Evolutionary conservation across 495 filamentous ascomycete genomes (phyloP), one percentile per base, ranked within the genome.

Genomic region (Lepidopterella palustris): DNA sequence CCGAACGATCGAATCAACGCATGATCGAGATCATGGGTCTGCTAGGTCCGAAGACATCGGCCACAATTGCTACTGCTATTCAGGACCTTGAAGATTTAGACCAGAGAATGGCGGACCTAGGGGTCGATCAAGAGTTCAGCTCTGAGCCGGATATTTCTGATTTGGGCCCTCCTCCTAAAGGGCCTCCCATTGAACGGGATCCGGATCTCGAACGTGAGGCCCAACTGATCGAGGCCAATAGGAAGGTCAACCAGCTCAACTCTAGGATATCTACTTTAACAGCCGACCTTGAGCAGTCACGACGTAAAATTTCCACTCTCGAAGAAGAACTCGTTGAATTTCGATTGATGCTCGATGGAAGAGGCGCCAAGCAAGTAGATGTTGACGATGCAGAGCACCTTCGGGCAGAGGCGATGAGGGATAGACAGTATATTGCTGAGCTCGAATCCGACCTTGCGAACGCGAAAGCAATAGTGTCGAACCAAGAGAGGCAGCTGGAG

Each of bases 401-500:
- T 13, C 64, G 64, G 29, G 49, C 60, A 8, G 65, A 71, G 29
- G 45, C 67, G 18, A 56, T 64, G 5, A 65, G 63, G 8, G 71
- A 76, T 24, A 48, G 64, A 35, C 66, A 72, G 13, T 72, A 74
- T 53, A 76, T 76, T 27, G 70, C 64, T 10, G 68, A 70, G 50
- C 66, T 76, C 5, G 73, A 76, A 58, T 23, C 23, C n/a, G 70
- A 73, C 28, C 66, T 74, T 32, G 59, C 61, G 9, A 63, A 57
- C 21, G 64, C 67, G n/a, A 67, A 64, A 48, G 59, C 61, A 0
- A 75, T 76, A 2, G 72, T 81, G 29, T 80, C 84, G 52, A 80
- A 80, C 53, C 74, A 87, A 15, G 79, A 84, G 40, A 81, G 84
- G 65, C 82, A 89, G 64, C 80, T 89, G 40, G 82, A 86, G 58